Evolutionary conservation across 2,329 filamentous ascomycete genomes (phyloP).

Genomic region (Achaetomium macrosporum): DNA sequence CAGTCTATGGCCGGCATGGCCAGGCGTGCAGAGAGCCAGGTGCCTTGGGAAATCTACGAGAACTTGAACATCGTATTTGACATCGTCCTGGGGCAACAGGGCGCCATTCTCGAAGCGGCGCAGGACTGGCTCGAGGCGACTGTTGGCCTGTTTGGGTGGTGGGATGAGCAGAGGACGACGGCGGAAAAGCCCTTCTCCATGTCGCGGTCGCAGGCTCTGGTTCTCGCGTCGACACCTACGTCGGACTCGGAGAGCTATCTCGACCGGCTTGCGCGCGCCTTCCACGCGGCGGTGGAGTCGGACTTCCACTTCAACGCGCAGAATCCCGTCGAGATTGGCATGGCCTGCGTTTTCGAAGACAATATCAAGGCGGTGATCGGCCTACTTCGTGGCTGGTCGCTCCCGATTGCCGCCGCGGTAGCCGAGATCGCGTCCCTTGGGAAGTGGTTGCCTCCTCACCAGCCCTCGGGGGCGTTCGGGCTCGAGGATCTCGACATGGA

Average conservation of each 20-base stretch:
- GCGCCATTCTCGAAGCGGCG: constrained; percentile 68
- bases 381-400: constrained; percentile 72
- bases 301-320: constrained; percentile 73
- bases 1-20: constrained; percentile 58
- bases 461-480: constrained; percentile 46
- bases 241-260: constrained; percentile 63
- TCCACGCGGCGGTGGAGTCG: constrained; percentile 61
- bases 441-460: constrained; percentile 67
- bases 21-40: constrained; percentile 74
- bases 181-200: constrained; percentile 24
- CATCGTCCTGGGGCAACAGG: constrained; percentile 68
- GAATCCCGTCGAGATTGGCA: constrained; percentile 70
- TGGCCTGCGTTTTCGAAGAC: constrained; percentile 77
- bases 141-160: constrained; percentile 80
- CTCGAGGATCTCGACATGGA: constrained; percentile 71
- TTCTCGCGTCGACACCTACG: constrained; percentile 33
- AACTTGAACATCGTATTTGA: constrained; percentile 75
- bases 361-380: constrained; percentile 71
- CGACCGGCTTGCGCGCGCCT: constrained; percentile 64
- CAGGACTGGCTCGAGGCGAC: constrained; percentile 92
- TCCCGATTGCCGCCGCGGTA: constrained; percentile 69
- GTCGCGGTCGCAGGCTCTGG: constrained; percentile 36
- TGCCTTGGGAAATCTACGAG: constrained; percentile 88
- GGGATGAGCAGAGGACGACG: constrained; percentile 64
- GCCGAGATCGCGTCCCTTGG: constrained; percentile 80